Evolutionary conservation across 148 eudicot genomes (phyloP).

Genomic region (Bassia scoparia): DNA sequence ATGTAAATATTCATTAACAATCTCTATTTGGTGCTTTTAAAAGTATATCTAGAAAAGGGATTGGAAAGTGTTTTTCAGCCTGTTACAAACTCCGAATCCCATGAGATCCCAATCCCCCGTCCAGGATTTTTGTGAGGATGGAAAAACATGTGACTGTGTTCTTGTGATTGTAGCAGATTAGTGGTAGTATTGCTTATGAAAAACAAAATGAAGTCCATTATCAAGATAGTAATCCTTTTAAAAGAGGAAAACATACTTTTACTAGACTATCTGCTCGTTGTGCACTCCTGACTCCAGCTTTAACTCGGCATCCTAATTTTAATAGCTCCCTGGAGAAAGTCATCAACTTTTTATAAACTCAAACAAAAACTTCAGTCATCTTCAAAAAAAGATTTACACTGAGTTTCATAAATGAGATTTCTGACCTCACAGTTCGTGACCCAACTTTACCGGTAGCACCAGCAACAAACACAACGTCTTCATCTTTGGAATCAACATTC

Average conservation of each 20-base stretch:
- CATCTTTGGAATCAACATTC: conserved; percentile 38
- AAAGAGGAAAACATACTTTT: conserved; percentile 44
- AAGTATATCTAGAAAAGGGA: background rate
- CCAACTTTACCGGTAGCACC: conserved; percentile 98
- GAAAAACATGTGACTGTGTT: background rate
- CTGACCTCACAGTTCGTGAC: conserved; percentile 82
- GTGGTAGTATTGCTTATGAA: background rate
- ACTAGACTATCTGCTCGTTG: conserved; percentile 73
- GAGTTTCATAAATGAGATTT: background rate
- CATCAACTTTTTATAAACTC: conserved; percentile 2
- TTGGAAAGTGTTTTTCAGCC: background rate
- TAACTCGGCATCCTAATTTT: conserved; percentile 73
- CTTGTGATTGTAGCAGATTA: background rate
- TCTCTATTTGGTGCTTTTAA: too few species aligned
- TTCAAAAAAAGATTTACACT: background rate
- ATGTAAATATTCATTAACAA: background rate
- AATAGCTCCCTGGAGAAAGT: conserved; percentile 70
- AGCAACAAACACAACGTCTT: conserved; percentile 75
- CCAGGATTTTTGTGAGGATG: background rate
- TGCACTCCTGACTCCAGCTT: conserved; percentile 83
- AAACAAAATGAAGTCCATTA: background rate
- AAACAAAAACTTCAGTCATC: conserved; percentile 6
- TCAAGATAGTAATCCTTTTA: background rate
- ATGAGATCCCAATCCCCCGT: too few species aligned
- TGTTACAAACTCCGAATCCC: background rate